Percentiles rank a stretch among this genome's conserved stretches.
Conservation (phyloP, 148 eudicot species). For the Polygonum aviculare region DNA sequence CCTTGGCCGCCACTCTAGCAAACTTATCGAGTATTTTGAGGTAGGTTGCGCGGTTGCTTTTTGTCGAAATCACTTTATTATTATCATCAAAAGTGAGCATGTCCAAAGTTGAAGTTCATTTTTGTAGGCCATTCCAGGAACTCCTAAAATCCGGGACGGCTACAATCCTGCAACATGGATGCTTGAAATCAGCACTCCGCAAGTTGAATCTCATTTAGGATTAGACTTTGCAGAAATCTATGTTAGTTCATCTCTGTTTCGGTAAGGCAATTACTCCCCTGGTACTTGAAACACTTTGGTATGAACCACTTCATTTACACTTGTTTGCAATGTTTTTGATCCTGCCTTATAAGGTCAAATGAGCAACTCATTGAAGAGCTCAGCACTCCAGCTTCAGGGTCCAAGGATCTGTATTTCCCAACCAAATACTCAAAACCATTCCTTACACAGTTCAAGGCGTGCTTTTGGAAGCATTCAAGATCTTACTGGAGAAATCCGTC, state of each 20-base stretch:
- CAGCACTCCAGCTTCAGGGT: slow-evolving; percentile 34
- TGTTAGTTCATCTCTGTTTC: slow-evolving; percentile 24
- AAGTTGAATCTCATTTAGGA: slow-evolving; percentile 34
- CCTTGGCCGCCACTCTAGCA: slow-evolving; percentile 49
- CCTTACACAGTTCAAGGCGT: slow-evolving; percentile 41
- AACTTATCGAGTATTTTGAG: slow-evolving; percentile 61
- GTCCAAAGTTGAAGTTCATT: not conserved
- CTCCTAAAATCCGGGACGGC: slow-evolving; percentile 48
- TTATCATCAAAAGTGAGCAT: not conserved
- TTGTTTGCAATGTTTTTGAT: not conserved
- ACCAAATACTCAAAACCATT: slow-evolving; percentile 35
- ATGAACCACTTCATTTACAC: not conserved
- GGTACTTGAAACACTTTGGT: not conserved
- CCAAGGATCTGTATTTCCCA: slow-evolving; percentile 35
- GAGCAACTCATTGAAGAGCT: slow-evolving; percentile 42
- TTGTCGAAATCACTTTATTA: not conserved
- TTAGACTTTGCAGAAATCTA: slow-evolving; percentile 53
- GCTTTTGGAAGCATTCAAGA: slow-evolving; percentile 53
- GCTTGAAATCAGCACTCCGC: slow-evolving; percentile 48
- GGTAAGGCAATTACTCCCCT: not conserved
- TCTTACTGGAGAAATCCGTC: slow-evolving; percentile 54
- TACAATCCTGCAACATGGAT: slow-evolving; percentile 83
- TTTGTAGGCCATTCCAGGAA: slow-evolving; percentile 44
- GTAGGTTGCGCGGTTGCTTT: slow-evolving; percentile 19
- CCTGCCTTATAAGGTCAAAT: slow-evolving; percentile 20